Evolutionary conservation across 345 rosid species (phyloP).

Genomic region (Cardamine chenopodiifolia): DNA sequence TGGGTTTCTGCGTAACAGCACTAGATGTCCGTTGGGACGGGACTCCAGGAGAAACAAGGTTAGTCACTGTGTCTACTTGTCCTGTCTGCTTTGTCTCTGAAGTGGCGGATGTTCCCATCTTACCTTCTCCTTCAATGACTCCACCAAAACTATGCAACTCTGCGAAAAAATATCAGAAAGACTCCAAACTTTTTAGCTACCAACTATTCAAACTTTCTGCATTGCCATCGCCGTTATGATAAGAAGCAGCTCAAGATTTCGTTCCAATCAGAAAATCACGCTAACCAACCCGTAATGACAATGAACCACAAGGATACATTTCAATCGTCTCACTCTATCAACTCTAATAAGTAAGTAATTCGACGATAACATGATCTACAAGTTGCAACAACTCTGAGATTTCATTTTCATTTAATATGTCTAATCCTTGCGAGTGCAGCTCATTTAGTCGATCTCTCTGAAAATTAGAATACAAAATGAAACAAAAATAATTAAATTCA

Average conservation of each 20-base stretch:
- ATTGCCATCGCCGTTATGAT: not conserved
- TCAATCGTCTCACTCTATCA: not conserved
- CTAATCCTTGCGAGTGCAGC: too few relatives aligned
- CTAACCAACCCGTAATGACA: not conserved
- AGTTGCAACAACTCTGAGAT: too few relatives aligned
- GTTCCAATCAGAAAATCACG: not conserved
- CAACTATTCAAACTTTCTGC: not conserved
- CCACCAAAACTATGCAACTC: constrained; percentile 87
- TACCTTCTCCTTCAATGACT: constrained; percentile 58
- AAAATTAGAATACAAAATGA: too few relatives aligned
- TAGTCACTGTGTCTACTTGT: constrained; percentile 50
- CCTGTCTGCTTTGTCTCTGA: constrained; percentile 59
- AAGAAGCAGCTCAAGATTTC: constrained; percentile 6
- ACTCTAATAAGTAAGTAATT: not conserved
- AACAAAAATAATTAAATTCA: too few relatives aligned
- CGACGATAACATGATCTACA: too few relatives aligned
- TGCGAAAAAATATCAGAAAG: constrained; percentile 35
- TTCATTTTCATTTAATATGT: too few relatives aligned
- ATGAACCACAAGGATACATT: not conserved
- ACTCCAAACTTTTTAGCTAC: constrained; percentile 1
- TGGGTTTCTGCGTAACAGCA: constrained; percentile 54
- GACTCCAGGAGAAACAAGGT: constrained; percentile 55
- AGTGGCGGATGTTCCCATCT: constrained; percentile 54
- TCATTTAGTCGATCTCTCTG: too few relatives aligned
- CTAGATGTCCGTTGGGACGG: constrained; percentile 65